Conservation (phyloP, 345 rosid species). For the Corchorus capsularis region DNA sequence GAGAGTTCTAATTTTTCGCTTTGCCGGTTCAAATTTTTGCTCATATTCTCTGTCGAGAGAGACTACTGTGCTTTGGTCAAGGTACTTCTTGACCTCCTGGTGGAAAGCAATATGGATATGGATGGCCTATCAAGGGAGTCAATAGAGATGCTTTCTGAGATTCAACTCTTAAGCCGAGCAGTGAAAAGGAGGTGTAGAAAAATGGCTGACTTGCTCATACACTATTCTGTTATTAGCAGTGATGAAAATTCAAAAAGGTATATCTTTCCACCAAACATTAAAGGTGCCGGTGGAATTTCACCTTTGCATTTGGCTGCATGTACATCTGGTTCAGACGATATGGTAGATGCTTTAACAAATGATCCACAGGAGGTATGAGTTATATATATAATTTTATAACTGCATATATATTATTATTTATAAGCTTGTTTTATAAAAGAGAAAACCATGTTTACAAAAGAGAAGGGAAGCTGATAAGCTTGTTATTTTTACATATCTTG, state of each 20-base stretch:
- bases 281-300: conserved; percentile 77
- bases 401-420: not conserved
- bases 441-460: too few relatives aligned
- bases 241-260: conserved; percentile 35
- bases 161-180: conserved; percentile 73
- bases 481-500: not conserved
- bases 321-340: conserved; percentile 60
- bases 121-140: conserved; percentile 50
- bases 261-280: conserved; percentile 63
- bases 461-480: not conserved
- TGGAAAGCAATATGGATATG: conserved; percentile 47
- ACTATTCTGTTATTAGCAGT: conserved; percentile 36
- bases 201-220: conserved; percentile 69
- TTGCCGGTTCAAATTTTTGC: conserved; percentile 68
- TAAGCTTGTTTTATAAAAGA: not conserved
- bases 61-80: conserved; percentile 63
- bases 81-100: conserved; percentile 62
- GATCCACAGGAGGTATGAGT: conserved; percentile 76
- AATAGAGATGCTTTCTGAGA: conserved; percentile 55
- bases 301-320: conserved; percentile 90
- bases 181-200: conserved; percentile 67
- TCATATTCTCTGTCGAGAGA: conserved; percentile 74
- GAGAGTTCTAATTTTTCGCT: conserved; percentile 49
- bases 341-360: conserved; percentile 75
- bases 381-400: not conserved